A percentile compares a stretch with the other conserved stretches of the same genome.
Evolutionary conservation across 352 stramenopile genomes (phyloP).

Genomic region (Hyaloperonospora brassicae): DNA sequence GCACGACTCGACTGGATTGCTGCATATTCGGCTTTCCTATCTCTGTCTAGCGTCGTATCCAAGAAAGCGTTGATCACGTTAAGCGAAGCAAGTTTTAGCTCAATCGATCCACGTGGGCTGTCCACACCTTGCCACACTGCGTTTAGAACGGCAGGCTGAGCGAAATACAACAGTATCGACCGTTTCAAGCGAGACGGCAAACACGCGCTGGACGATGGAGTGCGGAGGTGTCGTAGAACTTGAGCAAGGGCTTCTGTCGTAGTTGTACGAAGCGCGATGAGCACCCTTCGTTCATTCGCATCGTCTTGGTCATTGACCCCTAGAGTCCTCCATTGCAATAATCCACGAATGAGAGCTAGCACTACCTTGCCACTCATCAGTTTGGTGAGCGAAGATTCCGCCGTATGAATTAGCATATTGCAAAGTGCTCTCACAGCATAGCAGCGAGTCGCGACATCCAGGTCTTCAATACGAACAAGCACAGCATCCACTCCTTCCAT

Average conservation of each 20-base stretch:
- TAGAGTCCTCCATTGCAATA: constrained; percentile 16
- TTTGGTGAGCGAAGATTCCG: constrained; percentile 21
- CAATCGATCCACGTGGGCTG: constrained; percentile 8
- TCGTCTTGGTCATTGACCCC: constrained; percentile 3
- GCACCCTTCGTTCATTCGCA: constrained; percentile 3
- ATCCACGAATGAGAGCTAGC: constrained; percentile 21
- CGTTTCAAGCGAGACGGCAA: constrained; percentile 25
- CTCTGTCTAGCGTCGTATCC: constrained; percentile 32
- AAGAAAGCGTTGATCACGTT: constrained; percentile 63
- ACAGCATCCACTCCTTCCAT: constrained; percentile 27
- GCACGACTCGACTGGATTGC: constrained; percentile 27
- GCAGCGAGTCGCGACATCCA: constrained; percentile 35
- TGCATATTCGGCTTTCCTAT: constrained; percentile 20
- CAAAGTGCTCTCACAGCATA: constrained; percentile 49
- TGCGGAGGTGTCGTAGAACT: constrained; percentile 41
- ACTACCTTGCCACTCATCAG: constrained; percentile 44
- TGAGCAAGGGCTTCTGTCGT: constrained; percentile 46
- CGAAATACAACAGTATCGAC: constrained; percentile 31
- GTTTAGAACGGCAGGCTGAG: constrained; percentile 31
- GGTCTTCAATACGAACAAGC: constrained; percentile 31
- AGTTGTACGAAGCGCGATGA: constrained; percentile 28
- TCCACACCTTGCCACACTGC: constrained; percentile 37
- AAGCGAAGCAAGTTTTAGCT: constrained; percentile 43
- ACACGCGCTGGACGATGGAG: constrained; percentile 15
- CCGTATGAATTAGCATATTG: constrained; percentile 57